Percentiles rank a stretch among this genome's conserved stretches.
phyloP scores from a whole-genome alignment of 495 filamentous ascomycete species.

The Penicilliopsis zonata region DNA sequence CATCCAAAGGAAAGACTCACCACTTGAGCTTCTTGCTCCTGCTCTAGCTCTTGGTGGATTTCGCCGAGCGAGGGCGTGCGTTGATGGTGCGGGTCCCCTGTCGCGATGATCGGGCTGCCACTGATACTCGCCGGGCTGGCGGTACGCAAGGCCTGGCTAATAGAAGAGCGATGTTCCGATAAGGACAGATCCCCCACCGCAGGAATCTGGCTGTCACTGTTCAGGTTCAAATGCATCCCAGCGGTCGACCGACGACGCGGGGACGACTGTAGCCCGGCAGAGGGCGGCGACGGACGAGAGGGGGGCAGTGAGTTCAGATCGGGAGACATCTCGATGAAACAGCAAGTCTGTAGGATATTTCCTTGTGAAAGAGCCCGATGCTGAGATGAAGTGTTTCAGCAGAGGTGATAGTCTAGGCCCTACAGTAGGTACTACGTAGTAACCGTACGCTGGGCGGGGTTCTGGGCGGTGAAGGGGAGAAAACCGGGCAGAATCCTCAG shows the following conservation, averaged over 20 bases:
- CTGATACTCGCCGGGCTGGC: constrained; percentile 46
- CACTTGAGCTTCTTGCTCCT: constrained; percentile 92
- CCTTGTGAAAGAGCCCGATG: too few species aligned
- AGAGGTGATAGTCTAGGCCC: too few species aligned
- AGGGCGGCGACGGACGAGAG: constrained; percentile 40
- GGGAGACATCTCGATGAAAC: too few species aligned
- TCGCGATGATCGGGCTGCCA: constrained; percentile 44
- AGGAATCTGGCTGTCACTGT: constrained; percentile 60
- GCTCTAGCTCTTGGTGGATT: constrained; percentile 88
- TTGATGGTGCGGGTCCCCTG: constrained; percentile 50
- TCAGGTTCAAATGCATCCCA: constrained; percentile 62
- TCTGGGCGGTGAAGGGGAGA: too few species aligned
- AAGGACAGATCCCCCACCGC: constrained; percentile 12
- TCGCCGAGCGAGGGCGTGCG: constrained; percentile 80
- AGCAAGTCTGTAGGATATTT: too few species aligned
- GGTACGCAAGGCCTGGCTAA: constrained; percentile 33
- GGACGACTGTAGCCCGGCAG: constrained; percentile 37
- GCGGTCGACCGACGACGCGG: constrained; percentile 48
- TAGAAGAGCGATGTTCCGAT: constrained; percentile 33
- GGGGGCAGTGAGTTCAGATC: constrained; percentile 36
- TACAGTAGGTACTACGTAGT: too few species aligned
- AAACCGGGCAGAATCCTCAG: too few species aligned
- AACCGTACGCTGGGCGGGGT: too few species aligned
- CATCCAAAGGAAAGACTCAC: constrained; percentile 42
- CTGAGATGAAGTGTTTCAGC: too few species aligned